Conservation (phyloP, 257 asterid species). For the Ajuga chamaepitys region DNA sequence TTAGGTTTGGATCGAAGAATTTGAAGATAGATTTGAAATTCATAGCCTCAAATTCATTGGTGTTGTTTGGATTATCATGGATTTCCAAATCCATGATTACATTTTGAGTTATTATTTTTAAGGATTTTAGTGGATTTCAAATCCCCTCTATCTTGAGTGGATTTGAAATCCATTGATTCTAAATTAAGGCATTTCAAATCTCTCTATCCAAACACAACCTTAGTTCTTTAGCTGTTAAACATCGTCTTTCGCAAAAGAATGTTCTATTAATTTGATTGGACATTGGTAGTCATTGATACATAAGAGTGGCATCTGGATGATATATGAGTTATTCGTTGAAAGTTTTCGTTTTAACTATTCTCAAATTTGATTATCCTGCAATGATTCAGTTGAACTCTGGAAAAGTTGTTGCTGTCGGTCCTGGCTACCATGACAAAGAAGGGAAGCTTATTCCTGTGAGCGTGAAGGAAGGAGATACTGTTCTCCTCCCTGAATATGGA, state of each 20-base stretch:
- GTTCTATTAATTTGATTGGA: neutral
- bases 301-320: neutral
- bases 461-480: conserved; percentile 56
- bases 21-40: neutral
- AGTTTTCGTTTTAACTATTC: neutral
- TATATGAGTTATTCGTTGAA: neutral
- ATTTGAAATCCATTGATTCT: too few relatives aligned
- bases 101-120: too few relatives aligned
- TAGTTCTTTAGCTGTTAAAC: too few relatives aligned
- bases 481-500: conserved; percentile 63
- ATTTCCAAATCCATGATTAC: too few relatives aligned
- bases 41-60: too few relatives aligned
- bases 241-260: too few relatives aligned
- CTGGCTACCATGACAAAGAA: conserved; percentile 41
- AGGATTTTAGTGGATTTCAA: too few relatives aligned
- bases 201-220: too few relatives aligned
- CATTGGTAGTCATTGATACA: neutral
- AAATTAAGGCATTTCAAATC: too few relatives aligned
- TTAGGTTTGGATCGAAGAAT: neutral
- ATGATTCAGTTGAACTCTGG: conserved; percentile 54
- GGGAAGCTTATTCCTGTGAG: conserved; percentile 52
- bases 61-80: too few relatives aligned
- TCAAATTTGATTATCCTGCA: neutral
- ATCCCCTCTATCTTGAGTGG: too few relatives aligned
- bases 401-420: conserved; percentile 63